phyloP scores from a whole-genome alignment of 2,329 filamentous ascomycete genomes.

The Keithomyces neogunnii region DNA sequence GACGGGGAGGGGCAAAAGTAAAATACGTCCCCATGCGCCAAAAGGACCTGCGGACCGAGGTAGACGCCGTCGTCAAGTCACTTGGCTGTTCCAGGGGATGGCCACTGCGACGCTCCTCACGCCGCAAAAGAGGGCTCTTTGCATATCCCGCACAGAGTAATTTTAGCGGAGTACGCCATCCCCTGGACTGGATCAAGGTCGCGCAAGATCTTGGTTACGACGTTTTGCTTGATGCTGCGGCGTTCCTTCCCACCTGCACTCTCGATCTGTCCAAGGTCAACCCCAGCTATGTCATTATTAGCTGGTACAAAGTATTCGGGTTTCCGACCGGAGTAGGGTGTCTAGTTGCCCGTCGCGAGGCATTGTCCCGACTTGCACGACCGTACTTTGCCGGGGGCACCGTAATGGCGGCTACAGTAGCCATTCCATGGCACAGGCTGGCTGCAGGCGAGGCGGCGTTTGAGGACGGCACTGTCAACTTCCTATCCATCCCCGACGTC shows the following conservation, averaged over 20 bases:
- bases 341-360: conserved; percentile 23
- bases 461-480: conserved; percentile 33
- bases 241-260: conserved; percentile 26
- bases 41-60: conserved; percentile 21
- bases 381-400: conserved; percentile 34
- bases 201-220: conserved; percentile 30
- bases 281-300: conserved; percentile 30
- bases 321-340: conserved; percentile 33
- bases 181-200: conserved; percentile 25
- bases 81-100: conserved; percentile 11
- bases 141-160: conserved; percentile 39
- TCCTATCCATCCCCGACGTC: conserved; percentile 30
- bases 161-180: conserved; percentile 33
- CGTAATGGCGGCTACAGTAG: conserved; percentile 23
- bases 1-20: conserved; percentile 14
- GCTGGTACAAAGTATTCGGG: conserved; percentile 35
- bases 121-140: conserved; percentile 23
- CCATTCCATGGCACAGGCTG: conserved; percentile 22
- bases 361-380: conserved; percentile 21
- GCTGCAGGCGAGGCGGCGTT: conserved; percentile 21
- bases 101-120: background rate
- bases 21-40: conserved; percentile 21
- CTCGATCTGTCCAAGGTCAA: conserved; percentile 25
- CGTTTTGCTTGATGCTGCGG: conserved; percentile 31
- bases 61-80: conserved; percentile 13